A percentile compares a stretch with the other conserved stretches of the same genome.
These are phyloP conservation scores for Saccharomyces uvarum DNA, from an alignment of 1,139 yeast species.

Conservation along the genomic window DNA sequence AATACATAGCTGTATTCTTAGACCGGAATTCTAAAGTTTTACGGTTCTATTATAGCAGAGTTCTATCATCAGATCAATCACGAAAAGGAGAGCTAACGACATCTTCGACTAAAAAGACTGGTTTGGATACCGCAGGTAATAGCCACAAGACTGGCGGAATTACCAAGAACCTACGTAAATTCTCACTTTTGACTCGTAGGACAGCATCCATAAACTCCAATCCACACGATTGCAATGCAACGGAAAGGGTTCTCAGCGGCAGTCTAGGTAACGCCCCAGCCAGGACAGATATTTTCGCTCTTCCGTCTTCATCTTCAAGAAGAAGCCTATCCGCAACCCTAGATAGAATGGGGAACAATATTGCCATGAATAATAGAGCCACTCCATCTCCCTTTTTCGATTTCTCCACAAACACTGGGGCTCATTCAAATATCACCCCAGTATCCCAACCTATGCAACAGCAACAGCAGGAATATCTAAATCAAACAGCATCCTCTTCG, in stretches of 20 bases:
- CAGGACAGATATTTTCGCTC: not conserved
- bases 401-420: constrained; percentile 8
- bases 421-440: not conserved
- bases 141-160: not conserved
- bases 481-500: constrained; percentile 15
- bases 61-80: constrained; percentile 8
- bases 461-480: constrained; percentile 5
- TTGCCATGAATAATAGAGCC: constrained; percentile 1
- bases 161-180: not conserved
- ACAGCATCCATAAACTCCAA: not conserved
- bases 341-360: constrained; percentile 25
- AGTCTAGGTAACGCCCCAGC: not conserved
- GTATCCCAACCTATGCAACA: constrained; percentile 4
- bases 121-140: not conserved
- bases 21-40: constrained; percentile 15
- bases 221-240: not conserved
- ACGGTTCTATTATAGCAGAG: constrained; percentile 25
- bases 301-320: not conserved
- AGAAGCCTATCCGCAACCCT: constrained; percentile 19
- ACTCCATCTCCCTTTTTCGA: constrained; percentile 13
- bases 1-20: constrained; percentile 22
- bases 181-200: not conserved
- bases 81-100: constrained; percentile 3
- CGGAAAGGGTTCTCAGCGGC: not conserved
- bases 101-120: not conserved